phyloP scores from a whole-genome alignment of 164 flowering plant genomes.

The Vitis labrusca region DNA sequence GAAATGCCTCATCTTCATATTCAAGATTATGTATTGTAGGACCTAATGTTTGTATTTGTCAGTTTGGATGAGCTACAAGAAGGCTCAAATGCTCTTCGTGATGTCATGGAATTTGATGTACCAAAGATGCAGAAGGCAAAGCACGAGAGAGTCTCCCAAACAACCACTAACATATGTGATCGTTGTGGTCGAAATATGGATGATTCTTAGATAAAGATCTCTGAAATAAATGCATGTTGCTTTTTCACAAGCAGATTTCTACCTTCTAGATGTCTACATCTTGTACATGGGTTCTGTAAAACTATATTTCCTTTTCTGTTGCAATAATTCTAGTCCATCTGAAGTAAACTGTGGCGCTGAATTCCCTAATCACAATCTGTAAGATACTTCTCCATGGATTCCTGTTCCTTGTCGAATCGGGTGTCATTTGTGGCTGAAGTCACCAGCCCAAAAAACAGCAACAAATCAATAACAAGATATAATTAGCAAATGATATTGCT shows the following conservation, averaged over 20 bases:
- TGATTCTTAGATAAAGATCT: slow-evolving; percentile 15
- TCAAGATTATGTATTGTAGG: neutral
- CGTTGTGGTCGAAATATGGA: slow-evolving; percentile 70
- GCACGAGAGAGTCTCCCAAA: slow-evolving; percentile 31
- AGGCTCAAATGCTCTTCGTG: slow-evolving; percentile 71
- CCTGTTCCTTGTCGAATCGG: too few relatives aligned
- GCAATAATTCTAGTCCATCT: too few relatives aligned
- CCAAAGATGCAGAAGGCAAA: slow-evolving; percentile 64
- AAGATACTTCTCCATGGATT: too few relatives aligned
- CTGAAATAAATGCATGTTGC: slow-evolving; percentile 8
- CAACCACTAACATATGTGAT: slow-evolving; percentile 50
- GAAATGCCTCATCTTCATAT: neutral
- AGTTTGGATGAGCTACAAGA: slow-evolving; percentile 79
- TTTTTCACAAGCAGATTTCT: neutral
- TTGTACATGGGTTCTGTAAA: too few relatives aligned
- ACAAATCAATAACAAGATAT: too few relatives aligned
- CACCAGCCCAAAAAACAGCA: too few relatives aligned
- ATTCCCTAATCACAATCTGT: too few relatives aligned
- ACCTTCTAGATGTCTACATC: too few relatives aligned
- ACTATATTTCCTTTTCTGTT: too few relatives aligned
- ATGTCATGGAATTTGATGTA: slow-evolving; percentile 74
- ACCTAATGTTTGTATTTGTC: slow-evolving; percentile 17
- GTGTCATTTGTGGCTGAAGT: too few relatives aligned
- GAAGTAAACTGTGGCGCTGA: too few relatives aligned
- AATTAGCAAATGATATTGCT: too few relatives aligned